Evolutionary conservation across 306 rosid species (phyloP), one percentile per base, ranked within the genome.

Genomic region (Trifolium subterraneum): DNA sequence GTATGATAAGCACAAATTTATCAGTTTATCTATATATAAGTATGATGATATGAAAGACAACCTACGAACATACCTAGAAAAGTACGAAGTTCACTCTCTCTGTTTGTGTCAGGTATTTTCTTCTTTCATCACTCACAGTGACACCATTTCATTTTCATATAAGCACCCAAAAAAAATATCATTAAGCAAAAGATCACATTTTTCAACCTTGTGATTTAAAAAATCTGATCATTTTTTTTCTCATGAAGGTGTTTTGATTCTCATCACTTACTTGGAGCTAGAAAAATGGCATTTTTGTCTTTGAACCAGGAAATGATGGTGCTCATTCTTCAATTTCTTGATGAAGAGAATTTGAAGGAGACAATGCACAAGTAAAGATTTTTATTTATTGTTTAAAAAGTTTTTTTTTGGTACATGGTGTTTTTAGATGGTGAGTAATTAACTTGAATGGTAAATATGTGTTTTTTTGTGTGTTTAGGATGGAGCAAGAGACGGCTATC

Each of bases 281-380:
- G 10, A 51, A 75, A 79, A 12, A 89, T 90, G 98, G 64, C 91
- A 65, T 29, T 29, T 29, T 29, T 4, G 33, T 83, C 89, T 82
- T 64, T 90, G 84, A 80, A 82, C 79, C 83, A 82, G 82, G 93
- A 93, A 77, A 22, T 93, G 84, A 87, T 86, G 79, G 78, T 87
- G 61, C 87, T 93, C 51, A 70, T 93, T 31, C 89, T 93, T 74
- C 98, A 93, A 82, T 93, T 83, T 83, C 93, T 93, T 15, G 83
- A 86, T 2, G 97, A 93, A 76, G 91, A 88, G 85, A 87, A 86
- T 52, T 86, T 80, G 56, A 80, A 72, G 68, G 95, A 86, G 23
- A 73, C 98, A 12, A 70, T 84, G 48, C 96, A 89, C 82, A 90
- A 41, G 98, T 93, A 67, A 87, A 80, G 41, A 3, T 27, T 19